Evolutionary conservation across 2,329 filamentous ascomycete species (phyloP), one percentile per base, ranked within the genome.

Genomic region (Exophiala sp.): DNA sequence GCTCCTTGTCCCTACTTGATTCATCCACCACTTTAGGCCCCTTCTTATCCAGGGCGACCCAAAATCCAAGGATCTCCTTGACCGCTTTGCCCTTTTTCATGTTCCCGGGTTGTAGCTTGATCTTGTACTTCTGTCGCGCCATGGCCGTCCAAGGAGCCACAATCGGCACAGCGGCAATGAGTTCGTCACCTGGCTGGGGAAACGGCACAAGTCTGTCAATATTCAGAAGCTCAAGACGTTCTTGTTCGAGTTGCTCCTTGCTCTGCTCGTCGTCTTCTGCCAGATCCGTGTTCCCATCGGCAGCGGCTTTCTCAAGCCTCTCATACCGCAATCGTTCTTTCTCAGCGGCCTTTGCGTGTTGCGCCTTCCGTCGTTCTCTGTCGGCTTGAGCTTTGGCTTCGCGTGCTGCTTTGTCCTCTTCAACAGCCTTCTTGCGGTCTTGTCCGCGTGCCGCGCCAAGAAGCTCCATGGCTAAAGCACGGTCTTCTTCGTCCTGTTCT

Each of bases 61-160:
- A 96, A 55, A 82, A 81, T 45, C 86, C 84, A n/a, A 97, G 72
- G 32, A 97, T 86, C 71, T 97, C 92, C 68, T 89, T 89, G 44
- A 96, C 84, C 0, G 91, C 91, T 69, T 96, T 97, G 8, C 94
- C 92, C 74, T 96, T 96, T 78, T 97, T 99, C 60, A 86, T 80
- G 0, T 84, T 73, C 0, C 94, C 94, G 0, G 94, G 94, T 72
- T 97, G 94, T 64, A 99, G 71, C 76, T 99, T 99, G 50, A 86
- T 89, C 71, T 95, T 95, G 77, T 96, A 97, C 72, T 96, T 96
- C 72, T 87, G 88, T 52, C 81, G 82, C 2, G 72, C 72, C 50
- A 86, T 69, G 0, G 83, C 78, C n/a, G 75, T 73, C 83, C 83
- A 86, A 1, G 83, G 83, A 8, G 83, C 83, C 50, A 81, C 84